Base-by-base conservation (phyloP, 2,329 filamentous ascomycete genomes). In the Aspergillus amoenus region DNA sequence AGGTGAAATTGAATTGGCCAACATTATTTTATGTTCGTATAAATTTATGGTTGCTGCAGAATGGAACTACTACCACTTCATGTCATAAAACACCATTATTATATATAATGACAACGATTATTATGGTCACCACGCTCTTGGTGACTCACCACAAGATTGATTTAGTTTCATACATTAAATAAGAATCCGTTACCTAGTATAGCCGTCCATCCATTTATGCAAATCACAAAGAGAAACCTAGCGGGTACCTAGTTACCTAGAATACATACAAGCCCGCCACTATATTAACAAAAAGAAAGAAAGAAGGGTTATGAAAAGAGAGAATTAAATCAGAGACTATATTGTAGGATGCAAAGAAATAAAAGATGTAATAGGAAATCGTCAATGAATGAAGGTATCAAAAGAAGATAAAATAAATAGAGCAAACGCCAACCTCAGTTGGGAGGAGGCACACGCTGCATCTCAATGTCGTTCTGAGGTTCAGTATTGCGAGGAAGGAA, bases 391-490 rank as follows among this genome's bases (percentile, higher is more conserved):
- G 52, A 61, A 61, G 60, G 58, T 66, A 30, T 32, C 22, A 22
- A 40, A 39, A 45, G 13, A 46, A 37, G 13, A 39, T 44, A n/a
- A 54, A n/a, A 34, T 21, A 13, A 27, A 46, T 15, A 52, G 24
- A 50, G 18, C 13, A 22, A 42, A 15, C 34, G 51, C 65, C 55
- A 68, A 27, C 45, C 58, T 54, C 67, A 60, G 44, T 62, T 63
- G 41, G 65, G 57, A 42, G 51, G 62, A 47, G 65, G 60, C 34
- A 89, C 84, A 60, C 81, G 78, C 69, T 91, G 86, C 88, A 96
- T 88, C 73, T 95, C 91, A 68, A 93, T 79, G 62, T 80, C 77
- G 66, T 80, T 74, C 72, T 85, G 78, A 71, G 82, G 70, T 66
- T 82, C 75, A 43, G 75, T 68, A 64, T 82, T 69, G 52, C 78